These are phyloP conservation scores for Xylariaceae sp. DNA, from an alignment of 2,329 filamentous ascomycete genomes.

Conservation along the genomic window DNA sequence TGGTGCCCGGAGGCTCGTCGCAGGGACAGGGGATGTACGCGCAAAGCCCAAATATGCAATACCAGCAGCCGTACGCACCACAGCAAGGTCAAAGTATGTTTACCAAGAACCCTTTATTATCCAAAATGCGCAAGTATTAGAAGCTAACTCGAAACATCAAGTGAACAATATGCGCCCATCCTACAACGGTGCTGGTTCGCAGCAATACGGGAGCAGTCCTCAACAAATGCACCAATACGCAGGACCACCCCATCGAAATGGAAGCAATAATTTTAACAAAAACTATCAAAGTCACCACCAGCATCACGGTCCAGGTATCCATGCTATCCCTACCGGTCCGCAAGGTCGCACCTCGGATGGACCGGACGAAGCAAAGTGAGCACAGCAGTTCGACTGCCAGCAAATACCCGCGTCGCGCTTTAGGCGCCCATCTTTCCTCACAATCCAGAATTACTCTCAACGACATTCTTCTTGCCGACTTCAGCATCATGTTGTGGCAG, in stretches of 20 bases:
- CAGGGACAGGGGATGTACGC: slow-evolving; percentile 81
- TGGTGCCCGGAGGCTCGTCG: slow-evolving; percentile 93
- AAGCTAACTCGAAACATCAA: slow-evolving; percentile 50
- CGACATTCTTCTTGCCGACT: slow-evolving; percentile 27
- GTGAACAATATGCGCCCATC: slow-evolving; percentile 63
- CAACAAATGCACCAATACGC: slow-evolving; percentile 69
- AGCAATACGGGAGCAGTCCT: slow-evolving; percentile 70
- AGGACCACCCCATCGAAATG: slow-evolving; percentile 62
- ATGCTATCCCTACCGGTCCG: slow-evolving; percentile 43
- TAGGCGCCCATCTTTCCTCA: slow-evolving; percentile 36
- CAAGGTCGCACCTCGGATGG: slow-evolving; percentile 47
- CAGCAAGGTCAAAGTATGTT: slow-evolving; percentile 79
- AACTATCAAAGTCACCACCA: slow-evolving; percentile 54
- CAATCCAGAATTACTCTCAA: slow-evolving; percentile 35
- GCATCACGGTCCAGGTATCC: slow-evolving; percentile 46
- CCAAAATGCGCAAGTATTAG: slow-evolving; percentile 25
- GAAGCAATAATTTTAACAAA: slow-evolving; percentile 59
- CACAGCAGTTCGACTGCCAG: slow-evolving; percentile 26
- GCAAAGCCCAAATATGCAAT: slow-evolving; percentile 77
- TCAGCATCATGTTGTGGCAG: slow-evolving; percentile 24
- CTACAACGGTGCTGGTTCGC: slow-evolving; percentile 63
- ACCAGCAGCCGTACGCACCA: slow-evolving; percentile 74
- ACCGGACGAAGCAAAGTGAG: slow-evolving; percentile 54
- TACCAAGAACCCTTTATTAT: slow-evolving; percentile 27
- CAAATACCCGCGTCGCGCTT: slow-evolving; percentile 39